phyloP scores from a whole-genome alignment of 768 basidiomycete genomes.

The Leucocoprinus leucothites region DNA sequence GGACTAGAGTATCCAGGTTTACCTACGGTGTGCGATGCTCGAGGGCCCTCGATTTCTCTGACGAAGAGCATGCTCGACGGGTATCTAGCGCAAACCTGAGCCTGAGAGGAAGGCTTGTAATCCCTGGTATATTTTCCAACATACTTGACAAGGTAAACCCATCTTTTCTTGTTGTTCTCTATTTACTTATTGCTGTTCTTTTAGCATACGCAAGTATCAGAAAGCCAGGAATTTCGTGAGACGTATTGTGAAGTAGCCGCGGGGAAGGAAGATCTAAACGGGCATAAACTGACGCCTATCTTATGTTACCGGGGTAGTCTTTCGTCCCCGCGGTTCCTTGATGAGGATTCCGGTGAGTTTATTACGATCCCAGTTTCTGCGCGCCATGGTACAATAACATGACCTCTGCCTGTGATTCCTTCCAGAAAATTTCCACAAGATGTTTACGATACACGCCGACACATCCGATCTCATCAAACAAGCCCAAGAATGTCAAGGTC shows the following conservation, averaged over 20 bases:
- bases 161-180: no score
- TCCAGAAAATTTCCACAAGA: constrained; percentile 16
- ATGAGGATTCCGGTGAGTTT: constrained; percentile 13
- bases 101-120: constrained; percentile 1
- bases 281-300: background rate
- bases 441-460: constrained; percentile 21
- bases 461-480: constrained; percentile 11
- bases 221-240: constrained; percentile 19
- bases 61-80: constrained; percentile 25
- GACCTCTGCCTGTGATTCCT: no score
- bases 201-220: constrained; percentile 19
- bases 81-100: constrained; percentile 12
- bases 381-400: no score
- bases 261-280: constrained; percentile 9
- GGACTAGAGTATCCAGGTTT: constrained; percentile 22
- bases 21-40: constrained; percentile 23
- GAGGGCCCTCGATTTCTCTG: constrained; percentile 15
- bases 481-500: background rate
- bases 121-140: constrained; percentile 9
- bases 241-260: constrained; percentile 15
- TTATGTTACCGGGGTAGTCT: constrained; percentile 17
- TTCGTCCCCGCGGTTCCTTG: constrained; percentile 10
- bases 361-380: background rate
- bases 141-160: constrained; percentile 11
- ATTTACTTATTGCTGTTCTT: no score